Base-by-base conservation (phyloP, 2,329 filamentous ascomycete genomes). In the Catunica adiposa region DNA sequence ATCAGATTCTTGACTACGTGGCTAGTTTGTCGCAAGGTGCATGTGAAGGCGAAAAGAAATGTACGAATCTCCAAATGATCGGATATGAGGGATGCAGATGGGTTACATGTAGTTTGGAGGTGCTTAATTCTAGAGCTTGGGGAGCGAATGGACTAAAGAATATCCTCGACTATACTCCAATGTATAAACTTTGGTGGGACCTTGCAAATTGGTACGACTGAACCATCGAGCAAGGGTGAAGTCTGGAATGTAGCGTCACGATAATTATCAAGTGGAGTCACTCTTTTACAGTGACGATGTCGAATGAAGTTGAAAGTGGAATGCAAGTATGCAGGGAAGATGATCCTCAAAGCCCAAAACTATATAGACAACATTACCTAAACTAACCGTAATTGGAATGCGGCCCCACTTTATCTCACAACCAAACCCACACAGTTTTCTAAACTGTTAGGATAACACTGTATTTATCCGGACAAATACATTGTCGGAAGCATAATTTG, bases 271-370 rank as follows among this genome's bases (percentile, higher is more conserved):
- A n/a, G 38, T 20, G 11, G 17, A 20, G 17, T 48, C 9, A 8
- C 15, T 23, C 3, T 23, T 4, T 23, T 23, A 8, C 22, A 14
- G 20, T 48, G 5, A 7, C 11, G 11, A 25, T 6, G 11, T 48
- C 20, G 22, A 3, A 29, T 52, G 31, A 38, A 9, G 26, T 51
- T 51, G 48, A 31, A 51, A 51, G 26, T 52, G 50, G 50, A 52
- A 38, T 52, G 26, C 7, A 52, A 8, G 50, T n/a, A 14, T n/a
- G 17, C 29, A 38, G 20, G 50, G 34, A n/a, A 9, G n/a, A 22
- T 50, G 7, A 29, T 23, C 50, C 31, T 20, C 23, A 52, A 37
- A 23, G 14, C 17, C 0, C n/a, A 22, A 29, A 52, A 52, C 20
- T 52, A 38, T 52, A 8, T 14, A 38, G 50, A 52, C 26, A 52